Evolutionary conservation across 2,329 filamentous ascomycete genomes (phyloP).

Genomic region (Phyllosticta paracitricarpa): DNA sequence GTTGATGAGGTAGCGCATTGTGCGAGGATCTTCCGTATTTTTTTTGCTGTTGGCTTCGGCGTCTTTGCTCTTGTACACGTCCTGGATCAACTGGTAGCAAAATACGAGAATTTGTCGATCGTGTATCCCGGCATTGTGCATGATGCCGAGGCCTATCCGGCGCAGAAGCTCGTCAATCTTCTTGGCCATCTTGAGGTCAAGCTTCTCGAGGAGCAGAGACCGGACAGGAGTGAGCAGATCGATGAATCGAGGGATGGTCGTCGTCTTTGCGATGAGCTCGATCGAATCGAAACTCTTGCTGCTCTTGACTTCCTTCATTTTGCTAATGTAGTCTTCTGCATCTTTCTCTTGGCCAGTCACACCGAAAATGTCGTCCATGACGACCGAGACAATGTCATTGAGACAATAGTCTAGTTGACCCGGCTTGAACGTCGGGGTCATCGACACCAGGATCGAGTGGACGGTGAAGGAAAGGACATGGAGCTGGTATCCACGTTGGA

Average conservation of each 20-base stretch:
- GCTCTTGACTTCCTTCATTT: slow-evolving; percentile 96
- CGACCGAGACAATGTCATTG: slow-evolving; percentile 63
- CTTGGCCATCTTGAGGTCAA: slow-evolving; percentile 70
- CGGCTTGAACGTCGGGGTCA: slow-evolving; percentile 60
- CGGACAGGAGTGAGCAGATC: slow-evolving; percentile 71
- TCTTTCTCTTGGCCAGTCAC: slow-evolving; percentile 91
- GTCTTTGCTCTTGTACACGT: slow-evolving; percentile 59
- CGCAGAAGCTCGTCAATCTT: slow-evolving; percentile 86
- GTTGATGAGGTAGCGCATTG: slow-evolving; percentile 69
- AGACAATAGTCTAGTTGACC: slow-evolving; percentile 89
- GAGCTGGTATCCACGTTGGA: slow-evolving; percentile 80
- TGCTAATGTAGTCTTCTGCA: slow-evolving; percentile 84
- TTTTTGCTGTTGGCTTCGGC: slow-evolving; percentile 19
- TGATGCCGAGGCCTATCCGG: slow-evolving; percentile 70
- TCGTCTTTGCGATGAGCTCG: slow-evolving; percentile 78
- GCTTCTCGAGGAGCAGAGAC: slow-evolving; percentile 68
- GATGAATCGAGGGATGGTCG: slow-evolving; percentile 63
- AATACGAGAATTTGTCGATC: slow-evolving; percentile 81
- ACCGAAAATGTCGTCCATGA: slow-evolving; percentile 98
- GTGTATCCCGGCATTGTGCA: slow-evolving; percentile 70
- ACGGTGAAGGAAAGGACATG: slow-evolving; percentile 93
- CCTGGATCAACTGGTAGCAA: slow-evolving; percentile 87
- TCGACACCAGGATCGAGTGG: slow-evolving; percentile 75
- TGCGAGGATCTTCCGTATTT: slow-evolving; percentile 28
- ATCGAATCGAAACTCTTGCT: slow-evolving; percentile 98